Evolutionary conservation across 305 asterid species (phyloP), one percentile per base, ranked within the genome.

Genomic region (Rubia peregrina): DNA sequence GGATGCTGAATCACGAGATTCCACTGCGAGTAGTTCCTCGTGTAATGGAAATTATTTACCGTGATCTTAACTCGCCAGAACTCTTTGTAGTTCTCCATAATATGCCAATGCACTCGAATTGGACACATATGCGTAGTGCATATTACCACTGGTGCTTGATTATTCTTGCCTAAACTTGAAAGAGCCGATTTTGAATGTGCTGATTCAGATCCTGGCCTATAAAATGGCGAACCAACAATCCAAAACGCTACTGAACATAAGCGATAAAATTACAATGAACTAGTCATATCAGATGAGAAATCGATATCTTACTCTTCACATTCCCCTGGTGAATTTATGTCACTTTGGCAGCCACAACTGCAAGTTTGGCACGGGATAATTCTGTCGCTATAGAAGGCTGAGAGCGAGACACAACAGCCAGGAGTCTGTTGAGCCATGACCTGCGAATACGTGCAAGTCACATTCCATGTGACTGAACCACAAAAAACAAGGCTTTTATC

Each of bases 91-190:
- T 89, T 90, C 24, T 80, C 78, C 62, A 85, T 89, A 64, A 90
- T 94, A 56, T 90, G 97, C 97, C 97, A 89, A 72, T 86, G 92
- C 77, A 90, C 84, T 7, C 95, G 87, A 71, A 89, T 83, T 19
- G 96, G 95, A 81, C 97, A 90, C 95, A 90, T 90, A 65, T 87
- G 97, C 49, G 80, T 81, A 1, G 97, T 90, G 84, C 97, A 90
- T 68, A 84, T 89, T 74, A 90, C 89, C 9, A 87, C 74, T 53
- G 96, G 96, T 0, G 94, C 78, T 43, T 64, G 74, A 76, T 78
- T 85, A 13, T 69, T 75, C 84, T 85, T 90, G 64, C 79, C 86
- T 6, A 71, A 81, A 61, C 80, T 82, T 8, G 88, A 75, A 79
- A 89, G 88, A 61, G 84, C 92, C 22, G 95, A 85, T 51, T 88